Conservation (phyloP, 2,329 filamentous ascomycete genomes). For the Tolypocladium cylindrosporum region DNA sequence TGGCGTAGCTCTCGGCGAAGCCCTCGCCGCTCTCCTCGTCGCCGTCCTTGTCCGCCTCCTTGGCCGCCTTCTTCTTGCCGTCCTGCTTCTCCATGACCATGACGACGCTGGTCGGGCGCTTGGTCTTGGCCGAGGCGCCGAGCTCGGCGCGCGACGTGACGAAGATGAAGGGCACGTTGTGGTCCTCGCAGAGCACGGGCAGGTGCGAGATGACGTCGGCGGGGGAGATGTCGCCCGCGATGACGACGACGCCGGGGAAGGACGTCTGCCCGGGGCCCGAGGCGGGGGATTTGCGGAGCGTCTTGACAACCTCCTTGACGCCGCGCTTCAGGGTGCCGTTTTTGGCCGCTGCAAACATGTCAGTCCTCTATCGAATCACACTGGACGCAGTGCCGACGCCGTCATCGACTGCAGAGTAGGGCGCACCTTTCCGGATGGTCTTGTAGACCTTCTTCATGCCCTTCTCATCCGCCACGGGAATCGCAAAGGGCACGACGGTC, state of each 20-base stretch:
- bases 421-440: conserved; percentile 45
- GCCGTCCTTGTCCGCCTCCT: conserved; percentile 33
- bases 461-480: conserved; percentile 74
- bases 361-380: background rate
- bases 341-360: conserved; percentile 62
- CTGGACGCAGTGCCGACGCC: background rate
- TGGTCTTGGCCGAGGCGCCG: conserved; percentile 86
- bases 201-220: conserved; percentile 99
- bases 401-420: background rate
- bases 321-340: conserved; percentile 93
- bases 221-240: conserved; percentile 94
- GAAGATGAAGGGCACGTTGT: conserved; percentile 94
- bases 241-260: conserved; percentile 70
- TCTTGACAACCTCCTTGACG: conserved; percentile 98
- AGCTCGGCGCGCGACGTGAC: conserved; percentile 87
- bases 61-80: conserved; percentile 34
- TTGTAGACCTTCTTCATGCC: conserved; percentile 52
- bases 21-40: conserved; percentile 42
- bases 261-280: conserved; percentile 54
- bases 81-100: conserved; percentile 62
- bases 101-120: conserved; percentile 91
- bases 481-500: conserved; percentile 73
- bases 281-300: conserved; percentile 80
- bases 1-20: conserved; percentile 54
- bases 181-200: conserved; percentile 94